Base-by-base conservation (phyloP, 2,329 filamentous ascomycete species). In the Hymenoscyphus albidus region DNA sequence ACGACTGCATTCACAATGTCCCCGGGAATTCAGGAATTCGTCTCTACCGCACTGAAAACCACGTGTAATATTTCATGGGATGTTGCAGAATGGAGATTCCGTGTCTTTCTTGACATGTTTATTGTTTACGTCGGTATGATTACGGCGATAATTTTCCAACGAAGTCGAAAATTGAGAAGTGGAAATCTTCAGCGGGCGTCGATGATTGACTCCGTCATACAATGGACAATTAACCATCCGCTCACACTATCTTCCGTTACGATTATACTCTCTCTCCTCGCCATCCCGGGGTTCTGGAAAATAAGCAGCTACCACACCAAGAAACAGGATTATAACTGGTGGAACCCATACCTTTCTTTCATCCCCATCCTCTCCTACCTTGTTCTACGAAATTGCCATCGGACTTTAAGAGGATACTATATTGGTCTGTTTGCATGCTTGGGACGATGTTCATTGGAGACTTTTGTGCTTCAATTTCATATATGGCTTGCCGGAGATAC, bases 401-500 rank as follows among this genome's bases (percentile, higher is more conserved):
- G 70, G 0, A 58, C 69, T 0, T 74, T 83, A 10, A 76, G 81
- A 6, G 78, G 77, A 7, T 74, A 77, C 54, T 77, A 83, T 69
- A 80, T 82, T 14, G 70, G 68, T 1, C 67, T 80, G 1, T 85
- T 85, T 35, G 80, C 83, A 0, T 83, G 80, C 76, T 74, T 89
- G 2, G 86, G 87, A 1, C 77, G 78, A 5, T 82, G 81, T 64
- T 84, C 84, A 0, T 79, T 87, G 1, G 86, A 88, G 74, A 82
- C 84, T 0, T 87, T 84, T 67, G 78, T 86, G 5, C 76, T 89
- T 44, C 84, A 88, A 68, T 82, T 82, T 71, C 87, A 89, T 72
- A 78, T 87, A 62, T 86, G 84, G 80, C 80, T 88, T 9, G 84
- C 84, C 1, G 83, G 80, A 2, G 84, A 88, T 69, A 82, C 83